Percentiles rank a stretch among this genome's conserved stretches.
phyloP scores from a whole-genome alignment of 345 rosid species.

The Linum lewisii region DNA sequence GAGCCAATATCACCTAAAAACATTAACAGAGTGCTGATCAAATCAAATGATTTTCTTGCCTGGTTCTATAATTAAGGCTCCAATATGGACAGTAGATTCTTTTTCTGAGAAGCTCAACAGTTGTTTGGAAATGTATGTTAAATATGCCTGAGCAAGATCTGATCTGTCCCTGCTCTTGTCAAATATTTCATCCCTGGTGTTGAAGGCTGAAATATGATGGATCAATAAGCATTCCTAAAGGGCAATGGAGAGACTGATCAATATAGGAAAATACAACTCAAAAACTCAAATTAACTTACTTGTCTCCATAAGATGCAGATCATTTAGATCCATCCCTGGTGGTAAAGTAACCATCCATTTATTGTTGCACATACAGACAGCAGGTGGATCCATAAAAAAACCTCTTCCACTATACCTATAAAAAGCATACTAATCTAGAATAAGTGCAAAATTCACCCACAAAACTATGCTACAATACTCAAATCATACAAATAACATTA shows the following conservation, averaged over 20 bases:
- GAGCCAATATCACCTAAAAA: too few relatives aligned
- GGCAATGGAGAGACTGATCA: not conserved
- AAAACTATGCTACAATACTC: not conserved
- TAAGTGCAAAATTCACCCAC: not conserved
- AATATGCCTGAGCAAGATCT: constrained; percentile 47
- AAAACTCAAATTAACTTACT: constrained; percentile 27
- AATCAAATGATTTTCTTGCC: constrained; percentile 32
- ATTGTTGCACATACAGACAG: constrained; percentile 49
- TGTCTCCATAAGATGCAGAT: constrained; percentile 18
- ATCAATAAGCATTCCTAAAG: constrained; percentile 13
- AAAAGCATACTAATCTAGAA: not conserved
- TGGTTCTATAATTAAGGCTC: constrained; percentile 92
- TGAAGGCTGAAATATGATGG: constrained; percentile 41
- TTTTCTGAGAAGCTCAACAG: constrained; percentile 29
- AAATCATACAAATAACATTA: not conserved
- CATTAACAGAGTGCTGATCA: too few relatives aligned
- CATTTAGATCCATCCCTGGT: constrained; percentile 30
- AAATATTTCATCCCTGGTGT: constrained; percentile 56
- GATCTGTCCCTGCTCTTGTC: constrained; percentile 53
- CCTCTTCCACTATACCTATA: constrained; percentile 93
- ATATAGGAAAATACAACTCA: not conserved
- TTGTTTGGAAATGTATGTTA: constrained; percentile 47
- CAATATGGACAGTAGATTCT: constrained; percentile 31
- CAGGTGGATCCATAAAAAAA: constrained; percentile 83
- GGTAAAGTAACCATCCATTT: constrained; percentile 67